phyloP scores from a whole-genome alignment of 2,329 filamentous ascomycete genomes.

The Hymenoscyphus occultus region DNA sequence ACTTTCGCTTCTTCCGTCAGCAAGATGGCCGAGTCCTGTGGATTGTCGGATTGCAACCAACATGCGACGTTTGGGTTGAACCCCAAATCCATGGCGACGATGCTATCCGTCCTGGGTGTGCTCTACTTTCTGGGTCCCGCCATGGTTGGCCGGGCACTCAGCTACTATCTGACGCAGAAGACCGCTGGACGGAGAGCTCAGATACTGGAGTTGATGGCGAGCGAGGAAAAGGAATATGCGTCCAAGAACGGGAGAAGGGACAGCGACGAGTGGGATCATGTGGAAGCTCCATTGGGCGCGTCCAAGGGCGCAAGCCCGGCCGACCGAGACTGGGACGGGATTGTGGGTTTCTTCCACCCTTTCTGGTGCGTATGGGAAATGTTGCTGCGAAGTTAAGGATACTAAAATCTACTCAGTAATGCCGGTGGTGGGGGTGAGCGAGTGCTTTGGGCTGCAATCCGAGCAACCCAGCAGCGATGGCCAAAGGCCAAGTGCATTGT shows the following conservation, averaged over 20 bases:
- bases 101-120: neutral
- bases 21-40: constrained; percentile 35
- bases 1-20: neutral
- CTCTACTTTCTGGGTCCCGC: constrained; percentile 33
- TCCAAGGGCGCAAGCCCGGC: constrained; percentile 41
- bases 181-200: constrained; percentile 59
- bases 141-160: constrained; percentile 44
- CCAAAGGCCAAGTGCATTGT: constrained; percentile 86
- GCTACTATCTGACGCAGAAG: constrained; percentile 61
- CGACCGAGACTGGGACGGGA: constrained; percentile 70
- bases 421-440: constrained; percentile 93
- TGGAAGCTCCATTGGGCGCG: constrained; percentile 52
- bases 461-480: constrained; percentile 84
- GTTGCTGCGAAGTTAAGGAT: neutral
- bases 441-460: constrained; percentile 93
- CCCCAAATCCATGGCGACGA: constrained; percentile 20
- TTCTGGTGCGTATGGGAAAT: constrained; percentile 65
- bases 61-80: constrained; percentile 36
- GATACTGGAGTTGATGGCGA: constrained; percentile 51
- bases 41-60: constrained; percentile 31
- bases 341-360: constrained; percentile 95
- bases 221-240: constrained; percentile 35
- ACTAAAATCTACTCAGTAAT: constrained; percentile 57
- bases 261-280: constrained; percentile 65
- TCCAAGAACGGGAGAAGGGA: constrained; percentile 42